phyloP scores from a whole-genome alignment of 768 basidiomycete species.

The Mycena floridula region DNA sequence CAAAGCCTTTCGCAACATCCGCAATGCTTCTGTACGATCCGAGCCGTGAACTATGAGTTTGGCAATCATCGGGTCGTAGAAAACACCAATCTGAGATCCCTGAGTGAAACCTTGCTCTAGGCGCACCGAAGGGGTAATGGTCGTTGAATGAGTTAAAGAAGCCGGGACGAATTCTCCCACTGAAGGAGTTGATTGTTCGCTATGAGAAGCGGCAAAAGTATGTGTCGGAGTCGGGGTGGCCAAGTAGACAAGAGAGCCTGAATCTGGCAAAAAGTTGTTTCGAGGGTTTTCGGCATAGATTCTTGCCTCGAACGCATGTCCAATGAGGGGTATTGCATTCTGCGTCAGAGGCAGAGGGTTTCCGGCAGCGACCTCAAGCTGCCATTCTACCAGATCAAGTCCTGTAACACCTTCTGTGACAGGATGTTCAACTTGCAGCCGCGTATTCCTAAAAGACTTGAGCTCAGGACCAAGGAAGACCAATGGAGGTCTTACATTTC shows the following conservation, averaged over 20 bases:
- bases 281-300: slow-evolving; percentile 96
- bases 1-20: slow-evolving; percentile 72
- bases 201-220: slow-evolving; percentile 45
- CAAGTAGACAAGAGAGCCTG: slow-evolving; percentile 74
- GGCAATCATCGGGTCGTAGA: slow-evolving; percentile 89
- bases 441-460: slow-evolving; percentile 57
- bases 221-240: slow-evolving; percentile 75
- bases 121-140: slow-evolving; percentile 60
- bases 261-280: slow-evolving; percentile 90
- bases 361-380: slow-evolving; percentile 86
- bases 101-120: slow-evolving; percentile 86
- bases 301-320: slow-evolving; percentile 91
- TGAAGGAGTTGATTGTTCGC: slow-evolving; percentile 13
- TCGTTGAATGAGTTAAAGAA: slow-evolving; percentile 21
- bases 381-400: slow-evolving; percentile 93
- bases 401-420: slow-evolving; percentile 96
- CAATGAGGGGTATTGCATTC: slow-evolving; percentile 74
- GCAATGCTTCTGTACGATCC: slow-evolving; percentile 78
- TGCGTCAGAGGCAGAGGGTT: slow-evolving; percentile 80
- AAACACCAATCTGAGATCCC: slow-evolving; percentile 78
- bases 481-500: slow-evolving; percentile 62
- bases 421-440: slow-evolving; percentile 85
- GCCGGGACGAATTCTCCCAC: slow-evolving; percentile 21
- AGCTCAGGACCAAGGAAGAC: not conserved
- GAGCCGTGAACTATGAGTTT: slow-evolving; percentile 87